phyloP scores from a whole-genome alignment of 163 green algal species.

The Prototheca wickerhamii region DNA sequence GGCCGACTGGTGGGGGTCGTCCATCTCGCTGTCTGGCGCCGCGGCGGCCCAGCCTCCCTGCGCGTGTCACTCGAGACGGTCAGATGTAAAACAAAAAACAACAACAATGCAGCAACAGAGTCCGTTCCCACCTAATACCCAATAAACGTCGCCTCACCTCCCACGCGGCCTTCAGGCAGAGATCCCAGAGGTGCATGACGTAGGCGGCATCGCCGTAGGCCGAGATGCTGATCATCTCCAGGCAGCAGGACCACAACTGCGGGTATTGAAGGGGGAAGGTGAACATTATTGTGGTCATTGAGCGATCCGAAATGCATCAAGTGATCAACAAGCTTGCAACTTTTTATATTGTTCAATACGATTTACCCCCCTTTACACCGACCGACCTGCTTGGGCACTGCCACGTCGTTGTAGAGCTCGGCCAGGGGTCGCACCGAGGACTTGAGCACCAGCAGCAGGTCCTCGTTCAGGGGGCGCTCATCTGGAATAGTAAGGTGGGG shows the following conservation, averaged over 20 bases:
- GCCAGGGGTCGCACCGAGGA: constrained; percentile 38
- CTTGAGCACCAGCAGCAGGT: constrained; percentile 16
- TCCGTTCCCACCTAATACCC: not conserved
- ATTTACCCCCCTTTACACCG: no score
- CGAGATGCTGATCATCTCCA: constrained; percentile 68
- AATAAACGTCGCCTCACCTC: constrained; percentile 1
- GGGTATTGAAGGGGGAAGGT: not conserved
- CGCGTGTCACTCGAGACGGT: not conserved
- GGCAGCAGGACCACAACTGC: constrained; percentile 60
- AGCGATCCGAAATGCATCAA: not conserved
- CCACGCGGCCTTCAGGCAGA: constrained; percentile 40
- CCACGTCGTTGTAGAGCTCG: constrained; percentile 75
- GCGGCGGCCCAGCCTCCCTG: not conserved
- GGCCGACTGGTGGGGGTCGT: constrained; percentile 7
- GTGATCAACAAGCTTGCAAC: not conserved
- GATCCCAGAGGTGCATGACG: constrained; percentile 75
- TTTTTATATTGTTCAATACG: not conserved
- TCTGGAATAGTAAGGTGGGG: no score
- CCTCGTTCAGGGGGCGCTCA: constrained; percentile 4
- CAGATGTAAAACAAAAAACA: not conserved
- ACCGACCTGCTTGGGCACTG: constrained; percentile 48
- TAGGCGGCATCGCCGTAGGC: constrained; percentile 42
- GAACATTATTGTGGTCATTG: not conserved
- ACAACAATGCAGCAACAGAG: not conserved
- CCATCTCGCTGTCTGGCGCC: constrained; percentile 4